Evolutionary conservation across 2,329 filamentous ascomycete genomes (phyloP), one percentile per base, ranked within the genome.

Genomic region (Ciborinia camelliae): DNA sequence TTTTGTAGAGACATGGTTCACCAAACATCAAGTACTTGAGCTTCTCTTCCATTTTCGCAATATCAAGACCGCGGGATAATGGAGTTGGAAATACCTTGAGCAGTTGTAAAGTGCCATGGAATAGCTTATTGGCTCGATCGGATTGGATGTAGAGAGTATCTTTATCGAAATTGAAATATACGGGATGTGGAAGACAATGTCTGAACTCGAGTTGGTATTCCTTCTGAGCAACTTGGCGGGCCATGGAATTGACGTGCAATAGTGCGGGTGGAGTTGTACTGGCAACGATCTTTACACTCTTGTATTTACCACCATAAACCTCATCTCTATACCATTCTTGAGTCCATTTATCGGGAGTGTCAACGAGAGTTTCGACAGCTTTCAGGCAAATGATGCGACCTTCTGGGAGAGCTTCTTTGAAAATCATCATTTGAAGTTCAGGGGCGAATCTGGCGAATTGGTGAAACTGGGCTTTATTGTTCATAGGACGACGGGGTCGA

Each of bases 401-500:
- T 20, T 47, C n/a, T 14, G 55, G 55, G 2, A 59, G 41, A 59
- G 55, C 20, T 35, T 48, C 41, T 47, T 47, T 32, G 41, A 59
- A 59, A 15, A 59, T 59, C 41, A 59, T 59, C 14, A 10, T 59
- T 59, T 59, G 55, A 3, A 59, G 28, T 47, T 59, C 55, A 59
- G 55, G 55, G 9, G 41, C 28, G 23, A 59, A n/a, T 45, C 47
- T 59, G 43, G 28, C 41, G 43, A 59, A 59, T 59, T 59, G 55
- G 43, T 18, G 41, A 26, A 59, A 59, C 18, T 47, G 30, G 18
- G 41, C 41, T 18, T 47, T 59, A 20, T 59, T 20, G 14, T 59
- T 59, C 30, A 10, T 18, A 12, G 55, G 55, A 20, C 55, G 41
- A 6, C n/a, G 28, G 9, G 41, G 41, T 37, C 55, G 32, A 26